Evolutionary conservation across 345 rosid genomes (phyloP), one percentile per base, ranked within the genome.

Genomic region (Noccaea bulbosa): DNA sequence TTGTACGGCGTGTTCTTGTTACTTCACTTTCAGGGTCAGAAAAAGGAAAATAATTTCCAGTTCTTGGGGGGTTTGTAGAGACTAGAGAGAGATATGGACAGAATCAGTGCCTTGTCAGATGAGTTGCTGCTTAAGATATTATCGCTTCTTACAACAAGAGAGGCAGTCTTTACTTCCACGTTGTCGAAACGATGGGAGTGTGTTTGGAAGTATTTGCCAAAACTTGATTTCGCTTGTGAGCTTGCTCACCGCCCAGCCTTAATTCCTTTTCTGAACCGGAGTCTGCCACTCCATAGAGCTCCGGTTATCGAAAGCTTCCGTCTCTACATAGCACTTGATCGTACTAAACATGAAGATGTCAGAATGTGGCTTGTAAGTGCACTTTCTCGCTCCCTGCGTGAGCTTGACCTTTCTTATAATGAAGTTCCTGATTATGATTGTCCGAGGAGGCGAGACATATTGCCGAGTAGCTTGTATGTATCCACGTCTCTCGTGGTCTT

Each of bases 121-220:
- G 71, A 67, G 1, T 50, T 65, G 12, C 62, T 67, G 22, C 4
- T 53, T 22, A 67, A 43, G 20, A 41, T 66, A 51, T 6, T 52
- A 52, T 51, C 51, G 8, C 39, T 40, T 67, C 71, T 54, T 32
- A 52, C 71, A 7, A 67, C 62, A 6, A 32, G 33, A 51, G 71
- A 1, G 11, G 62, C 62, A 4, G 30, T 67, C 24, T 53, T 43
- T 16, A 53, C 71, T 44, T 53, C 17, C 52, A 30, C 43, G 20
- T 41, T 61, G 39, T 61, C 49, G 2, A 59, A 40, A 22, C 17
- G 64, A 4, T 59, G 49, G 64, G 64, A 22, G 7, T 24, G 24
- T 51, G 27, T 51, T 51, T 65, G 70, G 70, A 49, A 14, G 60
- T 65, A 49, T 59, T 51, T 65, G 47, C 70, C 60, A 9, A 39